Evolutionary conservation across 2,329 filamentous ascomycete genomes (phyloP), one percentile per base, ranked within the genome.

Genomic region (Colletotrichum limetticola): DNA sequence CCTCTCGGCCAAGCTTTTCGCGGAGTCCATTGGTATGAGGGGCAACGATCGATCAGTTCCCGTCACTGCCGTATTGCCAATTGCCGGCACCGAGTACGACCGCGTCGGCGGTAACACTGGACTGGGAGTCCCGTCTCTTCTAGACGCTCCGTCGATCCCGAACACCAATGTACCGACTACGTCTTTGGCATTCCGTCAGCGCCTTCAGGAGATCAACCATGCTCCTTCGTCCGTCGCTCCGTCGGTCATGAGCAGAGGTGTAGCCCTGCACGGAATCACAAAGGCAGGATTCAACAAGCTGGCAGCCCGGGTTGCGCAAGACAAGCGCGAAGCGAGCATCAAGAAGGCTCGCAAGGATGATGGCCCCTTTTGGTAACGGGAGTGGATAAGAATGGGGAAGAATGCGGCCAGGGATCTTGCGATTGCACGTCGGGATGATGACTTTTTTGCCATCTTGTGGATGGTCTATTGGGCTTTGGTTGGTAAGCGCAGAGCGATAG

Each of bases 271-370:
- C 11, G 66, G 61, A 28, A 71, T 71, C 9, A 56, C 71, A 3
- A 73, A 71, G 28, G 42, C 71, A 3, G 35, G 49, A 6, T 73
- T 71, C 66, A 70, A 71, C 35, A 52, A 35, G n/a, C 71, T 73
- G 28, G 28, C 56, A 16, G 49, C 71, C 8, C 32, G 16, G 8
- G 69, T 73, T 3, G 49, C 19, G n/a, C 53, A 37, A 8, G 35
- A 52, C 28, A 70, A 37, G 26, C 37, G 2, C 26, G 55, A 55
- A 12, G 12, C 32, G 4, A 11, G 22, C 26, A 49, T 16, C 6
- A 61, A 57, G 37, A 61, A 71, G 35, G 5, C 32, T 30, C 46
- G 8, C 22, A 28, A 32, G n/a, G 37, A n/a, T 3, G 42, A 53
- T 46, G 5, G 26, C 35, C 66, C 61, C 14, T 73, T 73, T 37